Evolutionary conservation across 371 early-diverging fungal genomes (phyloP).

Genomic region (Mucor velutinosus): DNA sequence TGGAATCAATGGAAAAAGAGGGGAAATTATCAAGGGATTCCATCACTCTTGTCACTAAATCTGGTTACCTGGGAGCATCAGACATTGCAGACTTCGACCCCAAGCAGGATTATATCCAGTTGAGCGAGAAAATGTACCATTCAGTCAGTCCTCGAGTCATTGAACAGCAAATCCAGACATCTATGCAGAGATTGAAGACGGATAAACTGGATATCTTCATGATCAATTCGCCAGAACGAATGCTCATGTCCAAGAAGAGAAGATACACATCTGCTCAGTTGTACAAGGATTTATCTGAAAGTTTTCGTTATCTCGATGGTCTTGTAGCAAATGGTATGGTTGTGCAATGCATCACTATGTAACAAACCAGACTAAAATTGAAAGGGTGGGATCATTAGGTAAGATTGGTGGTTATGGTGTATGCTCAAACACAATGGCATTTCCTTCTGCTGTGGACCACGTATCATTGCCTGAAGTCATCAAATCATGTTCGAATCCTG

Average conservation of each 20-base stretch:
- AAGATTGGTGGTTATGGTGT: conserved; percentile 74
- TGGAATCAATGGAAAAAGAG: conserved; percentile 39
- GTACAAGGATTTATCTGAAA: conserved; percentile 61
- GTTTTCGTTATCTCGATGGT: conserved; percentile 64
- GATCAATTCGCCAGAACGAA: conserved; percentile 81
- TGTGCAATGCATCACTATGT: background rate
- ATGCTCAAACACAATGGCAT: conserved; percentile 70
- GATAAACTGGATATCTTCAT: conserved; percentile 71
- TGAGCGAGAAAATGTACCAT: conserved; percentile 63
- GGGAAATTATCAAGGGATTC: conserved; percentile 46
- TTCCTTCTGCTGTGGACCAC: conserved; percentile 63
- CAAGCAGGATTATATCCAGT: conserved; percentile 50
- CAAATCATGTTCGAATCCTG: conserved; percentile 35
- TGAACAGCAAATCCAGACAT: conserved; percentile 58
- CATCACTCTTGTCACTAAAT: conserved; percentile 70
- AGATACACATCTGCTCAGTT: conserved; percentile 41
- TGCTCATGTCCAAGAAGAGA: conserved; percentile 60
- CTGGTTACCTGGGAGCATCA: conserved; percentile 59
- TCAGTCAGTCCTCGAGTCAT: conserved; percentile 66
- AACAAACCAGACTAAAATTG: background rate
- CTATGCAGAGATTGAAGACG: conserved; percentile 62
- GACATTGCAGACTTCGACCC: conserved; percentile 23
- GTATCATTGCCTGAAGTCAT: conserved; percentile 48
- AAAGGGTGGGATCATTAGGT: conserved; percentile 21
- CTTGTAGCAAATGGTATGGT: conserved; percentile 56